phyloP scores from a whole-genome alignment of 2,329 filamentous ascomycete species.

The Westerdykella aurantiaca region DNA sequence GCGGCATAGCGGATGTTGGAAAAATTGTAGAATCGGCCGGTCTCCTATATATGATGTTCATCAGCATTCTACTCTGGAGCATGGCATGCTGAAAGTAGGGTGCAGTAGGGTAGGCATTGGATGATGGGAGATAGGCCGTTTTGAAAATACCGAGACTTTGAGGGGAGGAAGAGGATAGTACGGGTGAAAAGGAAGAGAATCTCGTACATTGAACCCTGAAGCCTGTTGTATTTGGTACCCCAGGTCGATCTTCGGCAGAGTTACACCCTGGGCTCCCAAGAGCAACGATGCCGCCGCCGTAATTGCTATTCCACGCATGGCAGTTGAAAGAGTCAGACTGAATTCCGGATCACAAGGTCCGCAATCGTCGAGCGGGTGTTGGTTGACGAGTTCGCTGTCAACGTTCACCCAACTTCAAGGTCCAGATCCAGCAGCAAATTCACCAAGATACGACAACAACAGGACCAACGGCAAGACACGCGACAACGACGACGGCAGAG shows the following conservation, averaged over 20 bases:
- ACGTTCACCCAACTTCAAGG: too few relatives aligned
- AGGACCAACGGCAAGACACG: too few relatives aligned
- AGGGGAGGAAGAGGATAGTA: neutral
- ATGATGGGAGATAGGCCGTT: neutral
- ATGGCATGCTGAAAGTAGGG: neutral
- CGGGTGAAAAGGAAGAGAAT: neutral
- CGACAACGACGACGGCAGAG: too few relatives aligned
- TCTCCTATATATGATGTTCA: conserved; percentile 17
- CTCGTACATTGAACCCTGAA: conserved; percentile 40
- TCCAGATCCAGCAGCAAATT: too few relatives aligned
- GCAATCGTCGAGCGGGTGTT: too few relatives aligned
- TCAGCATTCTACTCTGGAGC: too few relatives aligned
- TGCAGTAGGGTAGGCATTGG: neutral
- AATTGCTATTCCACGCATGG: neutral
- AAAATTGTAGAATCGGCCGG: conserved; percentile 49
- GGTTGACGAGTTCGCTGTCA: too few relatives aligned
- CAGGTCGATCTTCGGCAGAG: conserved; percentile 46
- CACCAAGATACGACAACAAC: too few relatives aligned
- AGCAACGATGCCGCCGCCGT: neutral
- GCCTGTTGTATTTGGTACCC: conserved; percentile 51
- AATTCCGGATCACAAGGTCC: too few relatives aligned
- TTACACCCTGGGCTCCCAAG: conserved; percentile 13
- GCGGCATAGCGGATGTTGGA: conserved; percentile 53
- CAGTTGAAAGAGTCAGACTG: too few relatives aligned
- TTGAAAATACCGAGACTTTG: too few relatives aligned